Evolutionary conservation across 306 rosid genomes (phyloP).

Genomic region (Quercus cerris): DNA sequence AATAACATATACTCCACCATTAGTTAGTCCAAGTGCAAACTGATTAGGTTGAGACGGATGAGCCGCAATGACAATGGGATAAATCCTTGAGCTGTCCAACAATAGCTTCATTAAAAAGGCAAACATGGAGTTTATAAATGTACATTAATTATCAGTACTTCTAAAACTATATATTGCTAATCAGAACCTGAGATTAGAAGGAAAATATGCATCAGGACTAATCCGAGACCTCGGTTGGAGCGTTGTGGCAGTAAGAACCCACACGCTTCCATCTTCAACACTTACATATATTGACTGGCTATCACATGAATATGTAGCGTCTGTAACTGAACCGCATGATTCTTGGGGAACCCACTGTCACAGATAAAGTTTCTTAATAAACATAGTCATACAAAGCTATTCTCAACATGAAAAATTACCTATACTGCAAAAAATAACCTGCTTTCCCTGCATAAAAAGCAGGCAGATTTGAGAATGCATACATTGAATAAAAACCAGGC

Average conservation of each 20-base stretch:
- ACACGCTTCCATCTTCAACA: conserved; percentile 6
- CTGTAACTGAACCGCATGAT: not conserved
- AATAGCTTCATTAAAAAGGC: too few relatives aligned
- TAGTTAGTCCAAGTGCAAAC: conserved; percentile 18
- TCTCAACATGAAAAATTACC: too few relatives aligned
- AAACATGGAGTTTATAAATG: too few relatives aligned
- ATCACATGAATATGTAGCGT: conserved; percentile 15
- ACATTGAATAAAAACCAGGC: too few relatives aligned
- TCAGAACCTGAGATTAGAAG: not conserved
- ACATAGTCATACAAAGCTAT: not conserved
- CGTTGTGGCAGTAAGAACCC: not conserved
- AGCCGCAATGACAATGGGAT: conserved; percentile 14
- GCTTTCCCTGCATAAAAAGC: too few relatives aligned
- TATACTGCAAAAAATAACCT: too few relatives aligned
- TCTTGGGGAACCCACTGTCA: conserved; percentile 6
- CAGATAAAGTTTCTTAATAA: not conserved
- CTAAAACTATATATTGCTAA: not conserved
- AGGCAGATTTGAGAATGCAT: too few relatives aligned
- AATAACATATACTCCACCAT: conserved; percentile 11
- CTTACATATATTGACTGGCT: conserved; percentile 10
- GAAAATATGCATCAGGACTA: not conserved
- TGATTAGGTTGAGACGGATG: conserved; percentile 12
- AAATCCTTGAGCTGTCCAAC: not conserved
- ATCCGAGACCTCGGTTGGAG: conserved; percentile 3
- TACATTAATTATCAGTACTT: too few relatives aligned